Base-by-base conservation (phyloP, 2,329 filamentous ascomycete genomes). In the Incumbomyces lentus region DNA sequence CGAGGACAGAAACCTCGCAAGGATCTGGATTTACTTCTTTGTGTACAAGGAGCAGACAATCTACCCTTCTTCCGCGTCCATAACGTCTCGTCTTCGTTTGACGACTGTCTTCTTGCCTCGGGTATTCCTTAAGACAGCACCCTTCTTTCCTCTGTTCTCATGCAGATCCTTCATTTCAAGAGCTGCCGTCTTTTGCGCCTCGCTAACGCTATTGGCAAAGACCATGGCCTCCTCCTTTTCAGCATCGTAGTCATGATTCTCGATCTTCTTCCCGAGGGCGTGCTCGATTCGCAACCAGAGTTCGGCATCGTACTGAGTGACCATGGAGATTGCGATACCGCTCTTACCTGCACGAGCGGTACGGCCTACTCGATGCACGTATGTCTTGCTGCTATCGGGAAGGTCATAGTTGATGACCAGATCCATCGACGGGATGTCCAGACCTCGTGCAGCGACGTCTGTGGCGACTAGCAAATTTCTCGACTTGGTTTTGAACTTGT, bases 391-490 rank as follows among this genome's bases (percentile, higher is more conserved):
- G 64, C 93, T 86, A 22, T 80, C 76, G 0, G 88, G 86, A 2
- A 94, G 67, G 59, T 94, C 87, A 55, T 82, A 84, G 66, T 95
- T 95, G 55, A 94, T 64, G 2, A 95, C 85, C 1, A 89, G 68
- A 56, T 93, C 86, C 10, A 95, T 87, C 13, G 79, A 83, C 10
- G 87, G 87, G 40, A 95, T 94, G 68, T 95, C 89, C 6, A 95
- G 74, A 70, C 89, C 89, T 61, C 89, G 80, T 1, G 89, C 85
- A 2, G 88, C 88, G 14, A 95, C 86, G 62, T 95, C 89, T 0
- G 89, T 95, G 10, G 88, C 88, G 2, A 95, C 84, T 3, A 98
- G 76, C 33, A 98, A 90, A 54, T 93, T 80, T 35, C 88, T 75
- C n/a, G 76, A 78, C 6, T 82, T 80, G 2, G 83, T 73, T 46